Evolutionary conservation across 2,329 filamentous ascomycete species (phyloP).

Genomic region (Cryphonectria naterciae): DNA sequence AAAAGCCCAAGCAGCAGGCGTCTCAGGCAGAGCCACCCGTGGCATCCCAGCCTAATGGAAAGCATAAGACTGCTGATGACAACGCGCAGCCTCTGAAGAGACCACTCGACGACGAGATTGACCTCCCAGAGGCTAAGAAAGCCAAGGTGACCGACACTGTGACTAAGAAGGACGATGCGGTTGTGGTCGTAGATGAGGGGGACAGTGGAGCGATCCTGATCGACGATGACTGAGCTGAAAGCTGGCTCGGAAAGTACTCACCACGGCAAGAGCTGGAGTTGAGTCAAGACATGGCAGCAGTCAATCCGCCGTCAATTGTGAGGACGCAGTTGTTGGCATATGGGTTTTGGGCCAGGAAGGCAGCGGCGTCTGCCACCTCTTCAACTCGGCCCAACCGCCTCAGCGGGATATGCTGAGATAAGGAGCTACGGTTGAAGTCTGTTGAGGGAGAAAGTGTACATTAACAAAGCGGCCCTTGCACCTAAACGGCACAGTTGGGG

Average conservation of each 20-base stretch:
- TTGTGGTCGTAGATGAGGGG: conserved; percentile 53
- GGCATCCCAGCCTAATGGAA: conserved; percentile 45
- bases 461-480: conserved; percentile 23
- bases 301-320: conserved; percentile 84
- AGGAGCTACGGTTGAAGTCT: conserved; percentile 43
- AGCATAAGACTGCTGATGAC: conserved; percentile 44
- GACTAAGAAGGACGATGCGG: conserved; percentile 47
- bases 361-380: conserved; percentile 81
- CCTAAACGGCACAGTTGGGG: conserved; percentile 12
- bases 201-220: conserved; percentile 69
- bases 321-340: conserved; percentile 89
- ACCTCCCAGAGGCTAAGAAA: conserved; percentile 45
- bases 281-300: conserved; percentile 55
- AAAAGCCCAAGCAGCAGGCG: conserved; percentile 55
- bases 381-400: conserved; percentile 67
- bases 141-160: conserved; percentile 43
- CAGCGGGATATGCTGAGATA: conserved; percentile 61
- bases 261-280: background rate
- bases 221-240: conserved; percentile 57
- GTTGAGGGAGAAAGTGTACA: conserved; percentile 29
- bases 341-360: conserved; percentile 75
- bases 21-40: conserved; percentile 46
- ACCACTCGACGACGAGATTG: conserved; percentile 46
- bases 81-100: conserved; percentile 51
- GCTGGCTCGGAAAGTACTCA: background rate